Conservation (phyloP, 2,329 filamentous ascomycete species). For the Scleromitrula shiraiana region DNA sequence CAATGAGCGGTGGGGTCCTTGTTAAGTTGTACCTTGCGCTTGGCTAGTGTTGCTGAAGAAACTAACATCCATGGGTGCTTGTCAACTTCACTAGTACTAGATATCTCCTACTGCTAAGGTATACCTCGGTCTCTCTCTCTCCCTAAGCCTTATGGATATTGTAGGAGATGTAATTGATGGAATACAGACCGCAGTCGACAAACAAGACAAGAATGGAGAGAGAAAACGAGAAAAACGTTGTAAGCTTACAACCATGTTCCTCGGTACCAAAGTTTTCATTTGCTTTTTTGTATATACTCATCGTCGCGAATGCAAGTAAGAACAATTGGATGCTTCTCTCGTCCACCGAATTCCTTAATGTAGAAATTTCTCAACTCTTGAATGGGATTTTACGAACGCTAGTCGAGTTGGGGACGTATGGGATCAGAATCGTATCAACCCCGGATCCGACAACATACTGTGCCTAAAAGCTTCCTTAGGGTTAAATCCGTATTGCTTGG, state of each 20-base stretch:
- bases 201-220: neutral
- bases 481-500: too few species aligned
- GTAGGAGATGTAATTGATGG: too few species aligned
- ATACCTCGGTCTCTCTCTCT: too few species aligned
- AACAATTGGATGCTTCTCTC: neutral
- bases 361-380: too few species aligned
- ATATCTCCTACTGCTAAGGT: too few species aligned
- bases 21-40: neutral
- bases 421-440: too few species aligned
- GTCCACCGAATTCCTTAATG: neutral
- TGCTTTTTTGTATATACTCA: neutral
- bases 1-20: neutral
- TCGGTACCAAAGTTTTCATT: neutral
- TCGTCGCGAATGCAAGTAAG: neutral
- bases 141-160: too few species aligned
- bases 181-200: too few species aligned
- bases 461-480: too few species aligned
- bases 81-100: too few species aligned
- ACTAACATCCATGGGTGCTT: neutral
- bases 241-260: constrained; percentile 9
- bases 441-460: neutral
- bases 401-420: neutral
- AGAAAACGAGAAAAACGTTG: neutral
- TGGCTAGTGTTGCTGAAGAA: too few species aligned
- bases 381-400: too few species aligned